These are phyloP conservation scores for Talaromyces rugulosus DNA, from an alignment of 2,329 filamentous ascomycete species.

Conservation along the genomic window DNA sequence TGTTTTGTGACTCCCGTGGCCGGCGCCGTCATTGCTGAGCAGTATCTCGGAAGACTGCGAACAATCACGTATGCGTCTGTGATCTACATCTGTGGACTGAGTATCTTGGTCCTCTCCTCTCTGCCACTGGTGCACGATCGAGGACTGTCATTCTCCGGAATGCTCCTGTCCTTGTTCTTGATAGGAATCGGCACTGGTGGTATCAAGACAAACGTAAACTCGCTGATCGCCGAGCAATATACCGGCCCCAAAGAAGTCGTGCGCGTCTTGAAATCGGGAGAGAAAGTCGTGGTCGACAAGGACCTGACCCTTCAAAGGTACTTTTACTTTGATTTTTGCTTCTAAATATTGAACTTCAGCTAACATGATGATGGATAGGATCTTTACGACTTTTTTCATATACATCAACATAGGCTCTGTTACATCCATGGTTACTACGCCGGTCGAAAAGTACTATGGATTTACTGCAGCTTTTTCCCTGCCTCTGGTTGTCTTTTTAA, in stretches of 20 bases:
- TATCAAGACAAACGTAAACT: slow-evolving; percentile 57
- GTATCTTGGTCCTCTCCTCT: slow-evolving; percentile 45
- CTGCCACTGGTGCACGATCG: slow-evolving; percentile 40
- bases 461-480: neutral
- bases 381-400: neutral
- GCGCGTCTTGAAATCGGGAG: slow-evolving; percentile 24
- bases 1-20: slow-evolving; percentile 45
- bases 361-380: neutral
- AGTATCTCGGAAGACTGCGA: slow-evolving; percentile 49
- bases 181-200: slow-evolving; percentile 59
- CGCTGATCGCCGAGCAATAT: slow-evolving; percentile 56
- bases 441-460: neutral
- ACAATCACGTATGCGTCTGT: slow-evolving; percentile 47
- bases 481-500: neutral
- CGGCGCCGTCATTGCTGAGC: slow-evolving; percentile 49
- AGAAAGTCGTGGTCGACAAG: slow-evolving; percentile 26
- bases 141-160: slow-evolving; percentile 38
- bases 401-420: neutral
- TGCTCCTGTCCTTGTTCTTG: slow-evolving; percentile 48
- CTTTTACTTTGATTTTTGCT: neutral
- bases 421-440: neutral
- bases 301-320: neutral
- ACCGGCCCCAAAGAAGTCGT: slow-evolving; percentile 37
- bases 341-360: neutral
- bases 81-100: slow-evolving; percentile 50